Evolutionary conservation across 805 yeast genomes (phyloP).

Genomic region (Teunomyces funiuensis): DNA sequence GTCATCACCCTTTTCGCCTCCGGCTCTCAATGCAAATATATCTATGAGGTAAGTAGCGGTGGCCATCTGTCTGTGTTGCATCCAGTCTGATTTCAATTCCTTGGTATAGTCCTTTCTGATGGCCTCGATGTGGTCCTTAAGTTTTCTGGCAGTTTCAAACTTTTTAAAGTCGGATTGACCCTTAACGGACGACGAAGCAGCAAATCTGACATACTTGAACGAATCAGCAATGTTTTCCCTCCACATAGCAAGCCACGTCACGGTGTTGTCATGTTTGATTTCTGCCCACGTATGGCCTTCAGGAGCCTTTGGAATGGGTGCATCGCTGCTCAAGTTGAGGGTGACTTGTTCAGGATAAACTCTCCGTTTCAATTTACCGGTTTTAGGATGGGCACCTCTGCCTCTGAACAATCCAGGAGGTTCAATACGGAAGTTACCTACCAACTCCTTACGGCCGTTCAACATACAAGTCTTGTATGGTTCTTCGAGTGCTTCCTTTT

Average conservation of each 20-base stretch:
- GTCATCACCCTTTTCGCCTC: slow-evolving; percentile 95
- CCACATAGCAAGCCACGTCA: slow-evolving; percentile 97
- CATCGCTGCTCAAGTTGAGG: slow-evolving; percentile 72
- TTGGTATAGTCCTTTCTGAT: slow-evolving; percentile 75
- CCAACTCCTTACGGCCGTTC: slow-evolving; percentile 87
- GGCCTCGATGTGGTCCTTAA: slow-evolving; percentile 66
- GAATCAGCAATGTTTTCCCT: slow-evolving; percentile 84
- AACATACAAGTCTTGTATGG: slow-evolving; percentile 75
- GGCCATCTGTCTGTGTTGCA: slow-evolving; percentile 89
- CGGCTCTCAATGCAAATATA: slow-evolving; percentile 92
- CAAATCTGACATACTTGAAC: slow-evolving; percentile 85
- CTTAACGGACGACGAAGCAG: slow-evolving; percentile 85
- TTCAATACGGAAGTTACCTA: slow-evolving; percentile 91
- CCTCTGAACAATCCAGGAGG: slow-evolving; percentile 97
- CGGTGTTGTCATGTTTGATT: slow-evolving; percentile 81
- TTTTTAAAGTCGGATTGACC: slow-evolving; percentile 90
- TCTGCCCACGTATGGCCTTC: slow-evolving; percentile 91
- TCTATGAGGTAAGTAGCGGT: slow-evolving; percentile 93
- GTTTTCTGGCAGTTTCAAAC: slow-evolving; percentile 89
- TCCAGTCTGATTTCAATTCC: slow-evolving; percentile 68
- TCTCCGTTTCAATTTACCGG: slow-evolving; percentile 86
- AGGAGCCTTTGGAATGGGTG: slow-evolving; percentile 78
- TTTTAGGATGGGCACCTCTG: slow-evolving; percentile 95
- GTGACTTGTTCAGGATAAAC: slow-evolving; percentile 89
- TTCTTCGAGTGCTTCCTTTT: slow-evolving; percentile 75